Percentiles rank a stretch among this genome's conserved stretches.
phyloP scores from a whole-genome alignment of 257 asterid genomes.

The Nicotiana knightiana region DNA sequence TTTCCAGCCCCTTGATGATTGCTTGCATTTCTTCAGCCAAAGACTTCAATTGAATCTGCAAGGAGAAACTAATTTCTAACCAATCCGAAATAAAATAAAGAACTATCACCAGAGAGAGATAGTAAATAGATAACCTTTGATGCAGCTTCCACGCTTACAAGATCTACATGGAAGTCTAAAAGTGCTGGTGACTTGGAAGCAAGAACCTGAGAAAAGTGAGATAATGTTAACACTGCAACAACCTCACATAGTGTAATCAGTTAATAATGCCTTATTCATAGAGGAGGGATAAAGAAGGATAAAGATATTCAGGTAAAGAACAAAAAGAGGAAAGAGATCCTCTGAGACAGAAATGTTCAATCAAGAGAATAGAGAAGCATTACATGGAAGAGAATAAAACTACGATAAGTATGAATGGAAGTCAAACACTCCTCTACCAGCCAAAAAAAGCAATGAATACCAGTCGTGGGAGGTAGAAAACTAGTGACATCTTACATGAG shows the following conservation, averaged over 20 bases:
- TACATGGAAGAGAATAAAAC: not conserved
- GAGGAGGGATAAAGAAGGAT: not conserved
- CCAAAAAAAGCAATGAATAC: not conserved
- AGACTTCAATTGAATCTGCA: slow-evolving; percentile 89
- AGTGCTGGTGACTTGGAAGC: slow-evolving; percentile 71
- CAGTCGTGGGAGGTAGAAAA: not conserved
- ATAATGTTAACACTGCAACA: slow-evolving; percentile 6
- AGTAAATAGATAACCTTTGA: slow-evolving; percentile 52
- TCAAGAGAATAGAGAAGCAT: not conserved
- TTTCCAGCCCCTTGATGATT: slow-evolving; percentile 87
- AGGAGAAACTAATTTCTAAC: slow-evolving; percentile 5
- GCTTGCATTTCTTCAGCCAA: slow-evolving; percentile 99
- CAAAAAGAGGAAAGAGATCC: not conserved
- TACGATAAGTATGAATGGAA: not conserved
- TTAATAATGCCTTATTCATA: not conserved
- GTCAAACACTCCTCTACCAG: not conserved
- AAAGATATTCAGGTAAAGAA: not conserved
- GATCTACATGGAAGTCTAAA: slow-evolving; percentile 68
- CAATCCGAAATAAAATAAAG: not conserved
- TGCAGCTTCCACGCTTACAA: slow-evolving; percentile 77
- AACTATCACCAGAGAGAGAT: not conserved
- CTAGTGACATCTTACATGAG: not conserved
- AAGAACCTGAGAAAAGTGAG: slow-evolving; percentile 55
- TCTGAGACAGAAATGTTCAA: not conserved
- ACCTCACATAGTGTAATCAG: not conserved